Base-by-base conservation (phyloP, 371 early-diverging fungal species). In the Rhizopus arrhizus region DNA sequence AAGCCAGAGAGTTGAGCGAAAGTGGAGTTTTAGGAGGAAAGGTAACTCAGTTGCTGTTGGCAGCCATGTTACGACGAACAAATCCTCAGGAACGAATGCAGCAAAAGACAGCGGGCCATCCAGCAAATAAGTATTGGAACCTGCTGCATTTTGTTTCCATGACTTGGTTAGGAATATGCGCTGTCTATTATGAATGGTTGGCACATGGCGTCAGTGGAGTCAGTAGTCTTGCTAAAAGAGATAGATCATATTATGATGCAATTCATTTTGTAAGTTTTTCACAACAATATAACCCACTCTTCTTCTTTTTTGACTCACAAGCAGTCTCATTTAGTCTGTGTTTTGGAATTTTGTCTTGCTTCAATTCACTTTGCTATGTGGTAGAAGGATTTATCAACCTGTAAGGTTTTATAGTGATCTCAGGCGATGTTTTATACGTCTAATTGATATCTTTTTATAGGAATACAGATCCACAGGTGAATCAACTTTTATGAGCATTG, bases 301-400 rank as follows among this genome's bases (percentile, higher is more conserved):
- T 11, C 2, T 29, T 35, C 10, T 43, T 13, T 12, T 61, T 7
- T 57, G 4, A 29, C 33, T 47, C 2, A 22, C 11, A 47, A 13
- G 3, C 62, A 58, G 29, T 28, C 15, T 28, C 11, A 33, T 33
- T 47, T 5, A 85, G 85, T 79, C 85, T 38, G 67, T 82, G 36
- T 86, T 86, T 65, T 81, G 85, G 82, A 85, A 86, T 59, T 86
- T 86, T 79, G 68, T 80, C 15, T 77, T 75, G 7, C 59, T 83
- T 48, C 81, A 86, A 50, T 47, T 84, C n/a, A 56, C 75, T 12
- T 40, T 86, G 56, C 84, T 83, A 40, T 70, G 82, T 9, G 74
- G 78, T 3, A 68, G 83, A 34, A 76, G 77, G 62, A 46, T 75
- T 4, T 73, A 80, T 49, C 82, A 84, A 50, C 69, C 81, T 43